Evolutionary conservation across 805 yeast genomes (phyloP), one percentile per base, ranked within the genome.

Genomic region (Hanseniaspora clermontiae): DNA sequence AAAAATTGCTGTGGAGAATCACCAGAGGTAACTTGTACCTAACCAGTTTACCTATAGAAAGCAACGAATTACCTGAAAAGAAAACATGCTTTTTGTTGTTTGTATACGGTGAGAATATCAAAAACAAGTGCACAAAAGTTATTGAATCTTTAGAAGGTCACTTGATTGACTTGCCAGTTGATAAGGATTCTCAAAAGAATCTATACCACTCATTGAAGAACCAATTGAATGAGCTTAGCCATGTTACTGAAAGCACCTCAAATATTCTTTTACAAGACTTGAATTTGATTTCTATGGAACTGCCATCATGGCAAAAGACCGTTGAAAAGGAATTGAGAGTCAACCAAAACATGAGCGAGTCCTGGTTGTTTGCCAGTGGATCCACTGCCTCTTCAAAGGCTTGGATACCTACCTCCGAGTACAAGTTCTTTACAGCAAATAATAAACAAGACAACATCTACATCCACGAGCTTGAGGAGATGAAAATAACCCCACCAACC

Each of bases 401-500:
- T 47, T 84, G 86, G 95, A 77, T 79, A 39, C 89, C 89, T 38
- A 70, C 70, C 11, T 72, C 73, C 55, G 84, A 81, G 58, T 69
- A 81, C 48, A 66, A 64, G 7, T 66, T 70, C 12, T 68, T 84
- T 57, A 63, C 62, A 12, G 66, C 75, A 17, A 39, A 46, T 11
- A 27, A 45, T 29, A 27, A 43, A 14, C 54, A 36, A 24, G 54
- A 49, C 15, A 74, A 73, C 59, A 75, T 79, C 1, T 74, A 80
- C 38, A 71, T 81, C 27, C 83, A 83, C 65, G 79, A 80, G 24
- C 67, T 86, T 55, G 71, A 76, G n/a, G 39, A 19, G 17, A 50
- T 85, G 91, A 0, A 80, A 79, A 57, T 77, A 79, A 77, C 79
- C 5, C 89, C 88, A 14, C 88, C 86, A 48, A 83, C 89, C 1